phyloP scores from a whole-genome alignment of 2,329 filamentous ascomycete species.

The Fusarium pseudograminearum region DNA sequence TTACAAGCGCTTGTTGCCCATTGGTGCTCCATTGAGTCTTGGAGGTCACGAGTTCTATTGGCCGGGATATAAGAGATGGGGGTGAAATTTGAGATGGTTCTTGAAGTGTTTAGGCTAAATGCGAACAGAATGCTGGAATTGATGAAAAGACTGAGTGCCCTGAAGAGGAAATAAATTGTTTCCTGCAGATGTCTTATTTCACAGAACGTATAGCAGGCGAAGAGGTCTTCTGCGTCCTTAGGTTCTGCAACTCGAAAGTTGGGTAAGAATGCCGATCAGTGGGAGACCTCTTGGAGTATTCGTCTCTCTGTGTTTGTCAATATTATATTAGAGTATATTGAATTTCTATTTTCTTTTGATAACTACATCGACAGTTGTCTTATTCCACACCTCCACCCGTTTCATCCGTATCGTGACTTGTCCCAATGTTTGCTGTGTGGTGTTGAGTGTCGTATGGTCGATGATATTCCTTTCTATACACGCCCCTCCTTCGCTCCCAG shows the following conservation, averaged over 20 bases:
- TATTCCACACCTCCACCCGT: constrained; percentile 22
- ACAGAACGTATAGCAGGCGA: neutral
- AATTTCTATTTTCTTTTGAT: neutral
- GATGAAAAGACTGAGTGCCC: neutral
- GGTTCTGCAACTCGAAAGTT: neutral
- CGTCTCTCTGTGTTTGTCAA: neutral
- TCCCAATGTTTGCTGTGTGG: constrained; percentile 8
- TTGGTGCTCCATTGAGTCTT: constrained; percentile 37
- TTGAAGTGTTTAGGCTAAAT: constrained; percentile 43
- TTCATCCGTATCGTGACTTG: constrained; percentile 27
- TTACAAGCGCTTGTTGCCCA: constrained; percentile 44
- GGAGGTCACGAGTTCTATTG: constrained; percentile 30
- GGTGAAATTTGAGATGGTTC: constrained; percentile 2
- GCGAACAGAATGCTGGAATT: constrained; percentile 10
- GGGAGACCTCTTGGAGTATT: neutral
- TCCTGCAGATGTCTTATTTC: neutral
- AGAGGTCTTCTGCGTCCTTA: neutral
- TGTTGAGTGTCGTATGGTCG: constrained; percentile 13
- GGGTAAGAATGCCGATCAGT: constrained; percentile 3
- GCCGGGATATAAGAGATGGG: constrained; percentile 29
- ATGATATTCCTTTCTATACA: constrained; percentile 7
- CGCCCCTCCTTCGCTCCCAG: constrained; percentile 9
- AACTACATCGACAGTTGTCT: neutral
- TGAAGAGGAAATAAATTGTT: neutral
- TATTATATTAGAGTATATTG: neutral